Percentiles rank a stretch among this genome's conserved stretches.
Evolutionary conservation across 306 rosid species (phyloP).

Genomic region (Pterocarpus santalinus): DNA sequence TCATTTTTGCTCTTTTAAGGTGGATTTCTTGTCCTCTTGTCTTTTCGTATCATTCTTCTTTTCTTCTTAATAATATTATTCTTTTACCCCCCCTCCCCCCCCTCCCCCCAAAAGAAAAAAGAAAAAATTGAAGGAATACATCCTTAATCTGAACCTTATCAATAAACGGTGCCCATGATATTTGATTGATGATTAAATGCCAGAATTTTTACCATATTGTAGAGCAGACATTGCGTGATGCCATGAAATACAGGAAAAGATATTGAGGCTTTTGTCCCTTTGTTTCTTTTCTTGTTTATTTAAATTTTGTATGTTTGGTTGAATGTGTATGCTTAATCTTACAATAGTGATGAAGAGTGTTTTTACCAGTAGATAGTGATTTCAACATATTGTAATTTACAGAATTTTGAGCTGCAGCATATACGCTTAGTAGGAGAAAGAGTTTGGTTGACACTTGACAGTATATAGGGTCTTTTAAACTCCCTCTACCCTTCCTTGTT

Average conservation of each 20-base stretch:
- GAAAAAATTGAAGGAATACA: neutral
- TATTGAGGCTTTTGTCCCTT: neutral
- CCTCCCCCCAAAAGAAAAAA: too few species aligned
- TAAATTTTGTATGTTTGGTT: slow-evolving; percentile 24
- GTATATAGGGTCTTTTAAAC: neutral
- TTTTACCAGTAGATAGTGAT: slow-evolving; percentile 22
- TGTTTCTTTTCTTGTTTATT: neutral
- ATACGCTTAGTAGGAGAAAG: neutral
- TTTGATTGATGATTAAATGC: slow-evolving; percentile 29
- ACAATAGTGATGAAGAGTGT: neutral
- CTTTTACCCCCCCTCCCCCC: too few species aligned
- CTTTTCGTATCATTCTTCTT: too few species aligned
- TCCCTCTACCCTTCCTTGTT: neutral
- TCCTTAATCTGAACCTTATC: slow-evolving; percentile 37
- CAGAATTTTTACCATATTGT: slow-evolving; percentile 22
- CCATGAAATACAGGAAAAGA: slow-evolving; percentile 25
- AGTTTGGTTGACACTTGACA: slow-evolving; percentile 23
- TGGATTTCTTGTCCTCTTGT: too few species aligned
- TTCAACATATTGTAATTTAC: slow-evolving; percentile 1
- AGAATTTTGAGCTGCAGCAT: neutral
- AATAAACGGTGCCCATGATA: slow-evolving; percentile 4
- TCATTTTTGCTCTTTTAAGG: too few species aligned
- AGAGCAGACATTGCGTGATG: neutral
- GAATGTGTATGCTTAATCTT: slow-evolving; percentile 33
- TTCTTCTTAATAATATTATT: too few species aligned